phyloP scores from a whole-genome alignment of 371 early-diverging fungal species.

The Apophysomyces trapeziformis region DNA sequence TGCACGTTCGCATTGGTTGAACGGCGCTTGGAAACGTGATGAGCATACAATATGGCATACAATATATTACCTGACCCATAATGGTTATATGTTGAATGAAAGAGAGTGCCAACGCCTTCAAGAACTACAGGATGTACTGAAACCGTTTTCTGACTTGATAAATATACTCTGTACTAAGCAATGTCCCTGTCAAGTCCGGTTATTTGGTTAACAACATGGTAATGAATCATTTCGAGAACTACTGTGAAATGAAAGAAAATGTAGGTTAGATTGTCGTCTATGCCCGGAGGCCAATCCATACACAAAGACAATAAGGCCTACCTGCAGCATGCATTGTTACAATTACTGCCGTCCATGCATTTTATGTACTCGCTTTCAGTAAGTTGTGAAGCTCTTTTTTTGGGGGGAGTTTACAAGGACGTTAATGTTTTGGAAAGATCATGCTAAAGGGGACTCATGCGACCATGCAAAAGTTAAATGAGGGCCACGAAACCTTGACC shows the following conservation, averaged over 20 bases:
- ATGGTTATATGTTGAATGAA: not conserved
- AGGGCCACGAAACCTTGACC: no score
- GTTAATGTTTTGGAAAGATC: no score
- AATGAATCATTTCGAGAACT: slow-evolving; percentile 13
- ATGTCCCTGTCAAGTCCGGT: slow-evolving; percentile 1
- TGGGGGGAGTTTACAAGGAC: no score
- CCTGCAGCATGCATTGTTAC: no score
- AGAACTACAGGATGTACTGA: not conserved
- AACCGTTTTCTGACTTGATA: not conserved
- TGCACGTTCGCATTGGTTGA: slow-evolving; percentile 23
- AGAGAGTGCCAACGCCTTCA: not conserved
- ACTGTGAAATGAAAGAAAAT: not conserved
- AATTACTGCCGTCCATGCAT: no score
- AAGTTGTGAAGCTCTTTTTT: no score
- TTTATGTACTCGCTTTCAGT: no score
- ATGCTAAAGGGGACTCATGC: no score
- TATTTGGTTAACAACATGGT: slow-evolving; percentile 18
- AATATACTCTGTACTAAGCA: not conserved
- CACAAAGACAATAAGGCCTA: no score
- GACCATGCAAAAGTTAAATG: no score
- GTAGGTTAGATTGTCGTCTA: not conserved
- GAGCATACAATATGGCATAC: slow-evolving; percentile 8
- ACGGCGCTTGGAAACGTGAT: slow-evolving; percentile 12
- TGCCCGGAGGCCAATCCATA: no score
- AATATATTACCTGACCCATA: not conserved